phyloP scores from a whole-genome alignment of 2,329 filamentous ascomycete species.

The Myriosclerotinia curreyana region DNA sequence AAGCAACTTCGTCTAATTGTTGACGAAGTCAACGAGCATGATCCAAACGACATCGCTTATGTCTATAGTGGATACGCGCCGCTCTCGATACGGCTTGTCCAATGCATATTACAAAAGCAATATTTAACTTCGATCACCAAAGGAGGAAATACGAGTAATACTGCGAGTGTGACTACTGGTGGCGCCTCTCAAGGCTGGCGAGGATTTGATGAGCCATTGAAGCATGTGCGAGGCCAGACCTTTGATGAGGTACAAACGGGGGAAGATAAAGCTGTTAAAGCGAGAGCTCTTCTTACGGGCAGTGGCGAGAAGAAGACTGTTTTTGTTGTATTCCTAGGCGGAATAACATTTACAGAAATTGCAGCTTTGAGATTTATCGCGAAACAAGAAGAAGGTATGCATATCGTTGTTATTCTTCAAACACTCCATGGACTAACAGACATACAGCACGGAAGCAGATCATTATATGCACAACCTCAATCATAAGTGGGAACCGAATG shows the following conservation, averaged over 20 bases:
- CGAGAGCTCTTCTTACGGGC: slow-evolving; percentile 76
- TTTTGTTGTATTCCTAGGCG: slow-evolving; percentile 96
- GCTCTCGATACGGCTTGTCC: slow-evolving; percentile 83
- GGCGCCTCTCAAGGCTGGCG: slow-evolving; percentile 78
- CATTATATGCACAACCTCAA: slow-evolving; percentile 87
- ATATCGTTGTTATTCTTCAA: neutral
- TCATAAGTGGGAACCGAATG: slow-evolving; percentile 85
- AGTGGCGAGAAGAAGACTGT: slow-evolving; percentile 75
- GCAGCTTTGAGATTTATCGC: slow-evolving; percentile 89
- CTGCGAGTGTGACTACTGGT: slow-evolving; percentile 47
- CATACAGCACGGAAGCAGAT: slow-evolving; percentile 68
- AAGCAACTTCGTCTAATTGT: slow-evolving; percentile 86
- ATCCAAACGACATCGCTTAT: slow-evolving; percentile 94
- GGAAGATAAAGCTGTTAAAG: slow-evolving; percentile 87
- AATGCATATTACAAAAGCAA: slow-evolving; percentile 89
- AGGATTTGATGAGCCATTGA: slow-evolving; percentile 88
- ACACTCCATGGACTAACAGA: slow-evolving; percentile 20
- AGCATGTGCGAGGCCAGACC: slow-evolving; percentile 80
- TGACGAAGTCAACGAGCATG: slow-evolving; percentile 93
- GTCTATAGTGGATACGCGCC: slow-evolving; percentile 97
- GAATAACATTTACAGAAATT: slow-evolving; percentile 94
- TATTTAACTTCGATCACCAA: slow-evolving; percentile 70
- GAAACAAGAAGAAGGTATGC: slow-evolving; percentile 68
- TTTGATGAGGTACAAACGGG: slow-evolving; percentile 92
- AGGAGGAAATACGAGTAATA: slow-evolving; percentile 53